Evolutionary conservation across 305 asterid species (phyloP).

Genomic region (Solanum hybrid): DNA sequence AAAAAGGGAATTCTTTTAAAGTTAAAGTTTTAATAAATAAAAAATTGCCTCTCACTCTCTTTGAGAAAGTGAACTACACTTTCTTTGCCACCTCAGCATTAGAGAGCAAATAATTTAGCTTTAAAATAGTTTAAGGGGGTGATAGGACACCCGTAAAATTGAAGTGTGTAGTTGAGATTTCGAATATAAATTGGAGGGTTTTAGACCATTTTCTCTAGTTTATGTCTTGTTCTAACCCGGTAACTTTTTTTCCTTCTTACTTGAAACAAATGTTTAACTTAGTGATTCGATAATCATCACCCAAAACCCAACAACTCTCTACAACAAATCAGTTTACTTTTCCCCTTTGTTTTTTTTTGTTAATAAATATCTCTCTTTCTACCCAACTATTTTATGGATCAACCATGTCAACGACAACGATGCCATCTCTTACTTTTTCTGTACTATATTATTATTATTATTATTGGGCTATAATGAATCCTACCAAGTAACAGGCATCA

Average conservation of each 20-base stretch:
- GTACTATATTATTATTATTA: not conserved
- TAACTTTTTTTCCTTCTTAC: not conserved
- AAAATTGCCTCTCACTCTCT: no score
- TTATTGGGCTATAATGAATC: not conserved
- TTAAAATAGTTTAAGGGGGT: no score
- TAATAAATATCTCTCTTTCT: not conserved
- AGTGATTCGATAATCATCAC: not conserved
- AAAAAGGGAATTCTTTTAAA: no score
- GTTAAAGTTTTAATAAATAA: no score
- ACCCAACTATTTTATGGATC: not conserved
- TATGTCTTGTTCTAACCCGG: not conserved
- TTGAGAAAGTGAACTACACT: no score
- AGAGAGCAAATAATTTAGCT: no score
- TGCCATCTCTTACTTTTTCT: not conserved
- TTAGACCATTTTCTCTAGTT: no score
- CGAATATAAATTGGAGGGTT: no score
- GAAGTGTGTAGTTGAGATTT: no score
- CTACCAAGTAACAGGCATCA: not conserved
- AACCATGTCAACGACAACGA: constrained; percentile 6
- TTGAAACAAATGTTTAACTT: not conserved
- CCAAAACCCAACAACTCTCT: not conserved
- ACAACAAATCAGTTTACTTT: not conserved
- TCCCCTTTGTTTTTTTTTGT: not conserved
- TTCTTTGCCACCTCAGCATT: no score
- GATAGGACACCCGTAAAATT: no score